phyloP scores from a whole-genome alignment of 1,284 basidiomycete genomes.

The Athelia psychrophila region DNA sequence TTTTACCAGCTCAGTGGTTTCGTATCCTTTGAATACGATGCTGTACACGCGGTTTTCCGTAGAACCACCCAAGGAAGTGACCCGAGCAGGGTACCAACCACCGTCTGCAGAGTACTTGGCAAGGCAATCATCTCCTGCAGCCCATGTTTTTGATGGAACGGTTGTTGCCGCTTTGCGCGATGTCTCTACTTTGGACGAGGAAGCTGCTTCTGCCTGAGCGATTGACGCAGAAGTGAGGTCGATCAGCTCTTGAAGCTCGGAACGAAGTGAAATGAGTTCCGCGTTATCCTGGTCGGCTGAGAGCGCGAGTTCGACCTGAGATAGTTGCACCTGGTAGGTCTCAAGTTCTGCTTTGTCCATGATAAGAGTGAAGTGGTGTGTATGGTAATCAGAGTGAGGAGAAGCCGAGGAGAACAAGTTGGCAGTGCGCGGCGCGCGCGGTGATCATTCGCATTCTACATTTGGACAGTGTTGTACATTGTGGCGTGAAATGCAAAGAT shows the following conservation, averaged over 20 bases:
- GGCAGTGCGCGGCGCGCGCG: too few species aligned
- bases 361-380: background rate
- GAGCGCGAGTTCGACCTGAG: constrained; percentile 87
- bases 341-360: constrained; percentile 83
- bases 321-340: constrained; percentile 86
- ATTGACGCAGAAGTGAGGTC: constrained; percentile 78
- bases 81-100: constrained; percentile 88
- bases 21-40: constrained; percentile 94
- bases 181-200: constrained; percentile 57
- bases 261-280: constrained; percentile 75
- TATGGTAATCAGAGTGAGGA: background rate
- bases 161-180: constrained; percentile 51
- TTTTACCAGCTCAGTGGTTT: constrained; percentile 89
- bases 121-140: constrained; percentile 90
- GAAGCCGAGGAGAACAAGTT: too few species aligned
- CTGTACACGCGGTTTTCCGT: constrained; percentile 86
- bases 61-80: constrained; percentile 86
- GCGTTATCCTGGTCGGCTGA: constrained; percentile 78
- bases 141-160: constrained; percentile 53
- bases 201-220: constrained; percentile 57
- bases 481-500: background rate
- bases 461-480: background rate
- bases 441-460: too few species aligned
- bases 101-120: constrained; percentile 92
- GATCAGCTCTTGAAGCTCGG: constrained; percentile 90